Evolutionary conservation across 441 rosid species (phyloP), one percentile per base, ranked within the genome.

Genomic region (Macaranga tanarius): DNA sequence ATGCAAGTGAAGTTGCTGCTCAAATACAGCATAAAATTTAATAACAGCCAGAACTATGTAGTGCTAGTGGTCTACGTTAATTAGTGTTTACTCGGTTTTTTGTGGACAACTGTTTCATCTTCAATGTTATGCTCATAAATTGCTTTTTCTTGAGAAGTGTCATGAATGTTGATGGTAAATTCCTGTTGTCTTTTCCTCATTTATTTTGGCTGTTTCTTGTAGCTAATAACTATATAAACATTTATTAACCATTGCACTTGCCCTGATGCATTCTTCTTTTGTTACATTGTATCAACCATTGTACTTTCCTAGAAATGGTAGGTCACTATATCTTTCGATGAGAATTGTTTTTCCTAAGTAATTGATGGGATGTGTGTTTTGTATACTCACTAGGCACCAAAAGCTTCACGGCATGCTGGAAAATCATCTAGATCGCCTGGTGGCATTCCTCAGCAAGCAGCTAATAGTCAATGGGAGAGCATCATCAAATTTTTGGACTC

Each of bases 401-500:
- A 93, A 86, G 81, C 78, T 82, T 82, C 87, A 17, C 85, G 99
- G 64, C 85, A 80, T 77, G 84, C 94, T 79, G 93, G 91, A 76
- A 95, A 93, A 80, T 74, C 90, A 51, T 85, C 96, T 77, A 88
- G 91, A 86, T 91, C 96, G 65, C 92, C 98, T 26, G 85, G 92
- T 65, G 84, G 85, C 72, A 50, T 81, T 74, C 80, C 85, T 54
- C 97, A 84, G 80, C 98, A 86, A 72, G 75, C 86, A 77, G 78
- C 84, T n/a, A 80, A 72, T 82, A 91, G 85, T 83, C 97, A 89
- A 56, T 95, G 99, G 99, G 97, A 93, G 70, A 84, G 86, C 83
- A 95, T 95, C 82, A 88, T 90, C 76, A 87, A 84, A 70, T 95
- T 95, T 88, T 82, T 95, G 97, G 94, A 95, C 83, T 89, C 94